Conservation (phyloP, 768 basidiomycete species). For the Pulveroboletus sp. region DNA sequence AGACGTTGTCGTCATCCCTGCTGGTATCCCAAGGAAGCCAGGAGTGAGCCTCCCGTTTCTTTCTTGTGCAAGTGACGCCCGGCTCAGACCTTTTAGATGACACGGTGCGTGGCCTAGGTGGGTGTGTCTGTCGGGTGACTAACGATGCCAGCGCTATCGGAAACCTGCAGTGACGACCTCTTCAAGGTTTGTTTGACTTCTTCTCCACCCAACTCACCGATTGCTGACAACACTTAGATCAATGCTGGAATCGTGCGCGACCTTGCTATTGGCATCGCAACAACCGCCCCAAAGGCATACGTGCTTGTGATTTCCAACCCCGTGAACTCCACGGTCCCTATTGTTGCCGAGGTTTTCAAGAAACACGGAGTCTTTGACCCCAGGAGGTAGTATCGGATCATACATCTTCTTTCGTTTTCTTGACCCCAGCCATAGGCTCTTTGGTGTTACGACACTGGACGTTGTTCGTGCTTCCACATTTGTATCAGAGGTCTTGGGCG, state of each 20-base stretch:
- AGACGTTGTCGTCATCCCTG: constrained; percentile 90
- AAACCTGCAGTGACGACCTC: constrained; percentile 70
- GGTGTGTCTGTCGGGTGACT: constrained; percentile 4
- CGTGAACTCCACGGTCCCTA: constrained; percentile 98
- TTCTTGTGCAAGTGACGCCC: not conserved
- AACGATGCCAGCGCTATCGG: not conserved
- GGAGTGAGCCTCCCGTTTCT: constrained; percentile 51
- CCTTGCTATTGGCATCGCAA: constrained; percentile 87
- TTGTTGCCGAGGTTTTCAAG: constrained; percentile 94
- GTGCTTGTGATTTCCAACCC: constrained; percentile 98
- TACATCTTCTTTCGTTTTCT: not conserved
- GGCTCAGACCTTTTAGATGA: constrained; percentile 37
- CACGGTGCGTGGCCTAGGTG: constrained; percentile 35
- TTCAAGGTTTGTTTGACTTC: constrained; percentile 68
- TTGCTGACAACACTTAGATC: constrained; percentile 50
- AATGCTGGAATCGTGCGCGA: constrained; percentile 96
- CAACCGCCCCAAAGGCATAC: constrained; percentile 79
- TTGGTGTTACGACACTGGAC: constrained; percentile 97
- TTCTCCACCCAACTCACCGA: not conserved
- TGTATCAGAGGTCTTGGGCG: constrained; percentile 71
- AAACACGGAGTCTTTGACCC: constrained; percentile 87
- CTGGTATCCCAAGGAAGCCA: constrained; percentile 94
- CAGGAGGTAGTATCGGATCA: constrained; percentile 56
- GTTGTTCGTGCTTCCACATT: constrained; percentile 98
- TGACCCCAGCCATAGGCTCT: constrained; percentile 52